Conservation (phyloP, 1,139 yeast species). For the Yamadazyma friedrichii region DNA sequence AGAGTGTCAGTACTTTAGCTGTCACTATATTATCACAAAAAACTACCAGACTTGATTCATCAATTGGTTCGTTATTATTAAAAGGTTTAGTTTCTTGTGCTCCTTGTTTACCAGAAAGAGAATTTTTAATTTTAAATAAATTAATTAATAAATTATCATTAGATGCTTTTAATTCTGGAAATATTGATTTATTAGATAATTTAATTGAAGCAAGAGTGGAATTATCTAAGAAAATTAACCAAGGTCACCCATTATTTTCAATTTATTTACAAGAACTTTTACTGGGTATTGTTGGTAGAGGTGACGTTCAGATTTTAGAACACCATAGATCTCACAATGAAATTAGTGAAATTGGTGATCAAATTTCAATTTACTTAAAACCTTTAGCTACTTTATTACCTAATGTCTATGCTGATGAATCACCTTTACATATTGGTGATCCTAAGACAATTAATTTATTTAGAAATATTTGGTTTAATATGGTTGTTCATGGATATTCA, state of each 20-base stretch:
- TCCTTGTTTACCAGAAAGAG: conserved; percentile 56
- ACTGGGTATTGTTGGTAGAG: conserved; percentile 67
- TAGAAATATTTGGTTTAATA: conserved; percentile 91
- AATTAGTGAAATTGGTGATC: conserved; percentile 73
- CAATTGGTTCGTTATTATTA: conserved; percentile 44
- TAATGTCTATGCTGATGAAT: conserved; percentile 39
- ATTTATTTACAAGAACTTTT: conserved; percentile 67
- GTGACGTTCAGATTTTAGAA: conserved; percentile 77
- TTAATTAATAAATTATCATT: conserved; percentile 41
- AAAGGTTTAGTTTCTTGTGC: conserved; percentile 61
- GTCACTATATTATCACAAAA: conserved; percentile 85
- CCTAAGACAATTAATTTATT: conserved; percentile 56
- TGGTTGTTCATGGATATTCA: conserved; percentile 88
- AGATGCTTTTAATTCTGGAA: conserved; percentile 34
- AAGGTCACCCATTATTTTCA: conserved; percentile 47
- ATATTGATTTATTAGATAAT: conserved; percentile 31
- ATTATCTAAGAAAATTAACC: conserved; percentile 47
- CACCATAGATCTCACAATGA: conserved; percentile 82
- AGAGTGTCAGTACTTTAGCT: conserved; percentile 75
- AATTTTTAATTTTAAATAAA: conserved; percentile 53
- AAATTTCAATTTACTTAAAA: conserved; percentile 62
- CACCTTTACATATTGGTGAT: conserved; percentile 39
- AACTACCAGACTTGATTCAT: conserved; percentile 42
- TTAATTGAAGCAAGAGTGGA: conserved; percentile 49
- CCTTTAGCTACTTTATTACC: conserved; percentile 83